Conservation (phyloP, 2,329 filamentous ascomycete genomes). For the Penicillium sumatraense region DNA sequence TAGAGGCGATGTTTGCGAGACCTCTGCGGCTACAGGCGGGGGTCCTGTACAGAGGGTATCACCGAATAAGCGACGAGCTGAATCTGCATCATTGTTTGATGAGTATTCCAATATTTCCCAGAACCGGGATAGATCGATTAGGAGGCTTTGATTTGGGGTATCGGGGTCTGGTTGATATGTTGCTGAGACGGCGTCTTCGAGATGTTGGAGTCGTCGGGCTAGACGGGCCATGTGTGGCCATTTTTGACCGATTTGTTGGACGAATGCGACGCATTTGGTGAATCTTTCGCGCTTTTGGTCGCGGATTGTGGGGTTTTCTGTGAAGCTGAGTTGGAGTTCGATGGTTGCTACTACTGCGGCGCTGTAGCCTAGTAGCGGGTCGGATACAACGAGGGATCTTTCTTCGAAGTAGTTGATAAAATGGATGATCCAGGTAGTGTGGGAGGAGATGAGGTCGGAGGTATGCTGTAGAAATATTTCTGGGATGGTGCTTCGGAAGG, state of each 20-base stretch:
- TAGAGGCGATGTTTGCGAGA: conserved; percentile 49
- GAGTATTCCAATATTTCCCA: conserved; percentile 56
- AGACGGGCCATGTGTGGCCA: conserved; percentile 54
- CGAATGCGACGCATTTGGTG: conserved; percentile 51
- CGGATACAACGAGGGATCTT: conserved; percentile 52
- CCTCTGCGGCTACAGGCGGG: conserved; percentile 36
- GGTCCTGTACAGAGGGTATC: conserved; percentile 41
- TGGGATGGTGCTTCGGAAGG: conserved; percentile 57
- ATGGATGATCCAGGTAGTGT: conserved; percentile 59
- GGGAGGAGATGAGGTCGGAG: conserved; percentile 56
- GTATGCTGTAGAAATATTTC: conserved; percentile 61
- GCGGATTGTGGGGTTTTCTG: conserved; percentile 44
- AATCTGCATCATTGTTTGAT: conserved; percentile 44
- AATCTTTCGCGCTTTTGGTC: conserved; percentile 51
- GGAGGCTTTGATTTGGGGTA: conserved; percentile 40
- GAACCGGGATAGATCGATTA: conserved; percentile 54
- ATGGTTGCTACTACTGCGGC: conserved; percentile 60
- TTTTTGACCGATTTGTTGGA: conserved; percentile 44
- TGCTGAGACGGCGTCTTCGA: conserved; percentile 51
- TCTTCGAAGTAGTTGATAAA: conserved; percentile 54
- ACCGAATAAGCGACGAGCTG: conserved; percentile 47
- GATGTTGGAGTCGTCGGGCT: conserved; percentile 47
- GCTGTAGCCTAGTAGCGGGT: conserved; percentile 55
- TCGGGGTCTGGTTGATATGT: conserved; percentile 46
- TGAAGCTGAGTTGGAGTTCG: conserved; percentile 59